Evolutionary conservation across 257 asterid genomes (phyloP).

Genomic region (Thymus mandschuricus): DNA sequence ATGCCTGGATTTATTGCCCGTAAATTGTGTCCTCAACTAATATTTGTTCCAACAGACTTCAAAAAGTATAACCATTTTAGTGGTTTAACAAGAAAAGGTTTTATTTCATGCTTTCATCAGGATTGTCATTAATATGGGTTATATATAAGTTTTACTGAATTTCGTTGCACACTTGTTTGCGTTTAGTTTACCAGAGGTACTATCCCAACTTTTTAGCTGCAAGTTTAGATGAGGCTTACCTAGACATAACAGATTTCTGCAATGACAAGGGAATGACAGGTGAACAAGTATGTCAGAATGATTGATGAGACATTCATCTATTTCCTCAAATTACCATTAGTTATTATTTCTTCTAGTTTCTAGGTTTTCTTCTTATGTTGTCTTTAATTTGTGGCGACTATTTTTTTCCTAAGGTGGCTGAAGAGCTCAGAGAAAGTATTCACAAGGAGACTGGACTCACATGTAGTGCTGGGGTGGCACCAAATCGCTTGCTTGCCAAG

Average conservation of each 20-base stretch:
- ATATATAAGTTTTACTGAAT: conserved; percentile 26
- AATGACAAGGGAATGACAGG: conserved; percentile 64
- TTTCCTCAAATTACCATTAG: conserved; percentile 6
- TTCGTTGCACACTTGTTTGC: conserved; percentile 30
- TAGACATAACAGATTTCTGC: conserved; percentile 84
- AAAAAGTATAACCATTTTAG: conserved; percentile 84
- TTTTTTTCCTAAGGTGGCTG: conserved; percentile 69
- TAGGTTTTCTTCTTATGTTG: conserved; percentile 24
- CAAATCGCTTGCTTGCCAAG: conserved; percentile 97
- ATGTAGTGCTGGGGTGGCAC: conserved; percentile 95
- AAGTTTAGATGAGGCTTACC: conserved; percentile 99
- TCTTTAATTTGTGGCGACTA: conserved; percentile 18
- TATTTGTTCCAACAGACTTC: conserved; percentile 82
- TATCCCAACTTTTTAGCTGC: conserved; percentile 83
- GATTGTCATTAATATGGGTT: conserved; percentile 18
- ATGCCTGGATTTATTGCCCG: conserved; percentile 99
- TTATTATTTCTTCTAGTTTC: conserved; percentile 18
- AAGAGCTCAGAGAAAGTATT: conserved; percentile 77
- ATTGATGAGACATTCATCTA: conserved; percentile 18
- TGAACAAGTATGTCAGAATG: conserved; percentile 68
- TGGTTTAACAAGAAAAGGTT: conserved; percentile 86
- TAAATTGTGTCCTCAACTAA: conserved; percentile 79
- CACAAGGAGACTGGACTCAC: conserved; percentile 87
- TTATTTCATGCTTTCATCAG: conserved; percentile 27
- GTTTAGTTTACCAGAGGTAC: conserved; percentile 73